Evolutionary conservation across 192 early-diverging fungal genomes (phyloP).

Genomic region (Umbelopsis isabellina): DNA sequence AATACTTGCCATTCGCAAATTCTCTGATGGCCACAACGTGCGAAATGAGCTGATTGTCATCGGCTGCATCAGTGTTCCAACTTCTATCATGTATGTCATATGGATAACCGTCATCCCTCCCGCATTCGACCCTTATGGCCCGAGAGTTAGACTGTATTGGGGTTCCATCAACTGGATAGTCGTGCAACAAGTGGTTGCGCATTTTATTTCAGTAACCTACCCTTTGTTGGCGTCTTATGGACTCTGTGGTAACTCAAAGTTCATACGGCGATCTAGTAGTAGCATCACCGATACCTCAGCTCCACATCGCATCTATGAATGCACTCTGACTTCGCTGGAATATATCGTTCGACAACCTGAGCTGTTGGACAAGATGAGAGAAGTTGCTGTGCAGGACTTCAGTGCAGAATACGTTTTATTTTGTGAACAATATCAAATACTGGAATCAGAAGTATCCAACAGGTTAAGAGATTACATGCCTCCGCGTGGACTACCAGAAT

Average conservation of each 20-base stretch:
- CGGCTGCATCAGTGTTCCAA: not conserved
- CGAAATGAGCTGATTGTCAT: conserved; percentile 57
- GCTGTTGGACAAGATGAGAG: conserved; percentile 2
- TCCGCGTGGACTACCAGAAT: not conserved
- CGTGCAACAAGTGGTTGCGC: not conserved
- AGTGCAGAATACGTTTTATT: conserved; percentile 32
- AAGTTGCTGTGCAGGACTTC: conserved; percentile 29
- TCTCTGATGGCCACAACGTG: conserved; percentile 59
- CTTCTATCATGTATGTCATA: not conserved
- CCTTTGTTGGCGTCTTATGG: conserved; percentile 8
- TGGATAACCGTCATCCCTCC: not conserved
- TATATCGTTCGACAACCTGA: conserved; percentile 4
- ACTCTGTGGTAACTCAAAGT: not conserved
- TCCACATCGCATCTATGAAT: not conserved
- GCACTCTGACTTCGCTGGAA: conserved; percentile 18
- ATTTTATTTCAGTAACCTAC: not conserved
- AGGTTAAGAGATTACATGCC: not conserved
- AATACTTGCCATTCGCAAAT: conserved; percentile 46
- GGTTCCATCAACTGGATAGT: conserved; percentile 3
- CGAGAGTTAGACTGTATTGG: not conserved
- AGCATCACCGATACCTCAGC: too few relatives aligned
- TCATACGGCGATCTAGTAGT: too few relatives aligned
- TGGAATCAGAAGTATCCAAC: not conserved
- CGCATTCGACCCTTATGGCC: not conserved
- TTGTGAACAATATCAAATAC: conserved; percentile 22